Evolutionary conservation across 768 basidiomycete genomes (phyloP), one percentile per base, ranked within the genome.

Genomic region (Steccherinum ochraceum): DNA sequence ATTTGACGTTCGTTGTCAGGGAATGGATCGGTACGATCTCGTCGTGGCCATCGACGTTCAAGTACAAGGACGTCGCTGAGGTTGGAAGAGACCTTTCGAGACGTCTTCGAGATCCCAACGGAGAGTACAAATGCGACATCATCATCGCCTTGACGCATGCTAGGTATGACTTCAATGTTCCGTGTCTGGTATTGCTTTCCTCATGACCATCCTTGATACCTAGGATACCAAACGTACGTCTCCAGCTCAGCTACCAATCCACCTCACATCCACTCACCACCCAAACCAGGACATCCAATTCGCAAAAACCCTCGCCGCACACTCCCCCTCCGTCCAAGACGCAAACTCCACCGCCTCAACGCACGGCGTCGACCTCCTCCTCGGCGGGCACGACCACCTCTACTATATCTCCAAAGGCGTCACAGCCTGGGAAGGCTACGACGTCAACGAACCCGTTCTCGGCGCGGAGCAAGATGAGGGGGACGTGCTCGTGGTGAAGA

Each of bases 381-480:
- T 94, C 2, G 93, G 93, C 3, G 93, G 93, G 2, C 93, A 95
- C 59, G 93, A 95, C 61, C 93, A 95, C 55, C 69, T 86, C 2
- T 91, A 89, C 67, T 91, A 79, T 61, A 75, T 79, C 40, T 80
- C 84, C 27, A 79, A 75, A 56, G 89, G 86, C 10, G 76, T 81
- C 13, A 74, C 70, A 39, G 63, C 69, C 3, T 91, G 88, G 88
- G 79, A 86, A 23, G 76, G 73, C 48, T 84, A 81, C 53, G 78
- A 90, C 55, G 61, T 73, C 18, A 67, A 64, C 2, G 57, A 73
- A 41, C 63, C 70, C 3, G 74, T 78, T 24, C 74, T 85, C 13
- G 91, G 87, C 24, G 80, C 81, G 4, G 86, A 90, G 58, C 71
- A 69, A n/a, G 89, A 90, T 56, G 60, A 77, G 1, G 87, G 87